Percentiles rank a stretch among this genome's conserved stretches.
Evolutionary conservation across 2,329 filamentous ascomycete genomes (phyloP).

Genomic region (Colletotrichum simmondsii): DNA sequence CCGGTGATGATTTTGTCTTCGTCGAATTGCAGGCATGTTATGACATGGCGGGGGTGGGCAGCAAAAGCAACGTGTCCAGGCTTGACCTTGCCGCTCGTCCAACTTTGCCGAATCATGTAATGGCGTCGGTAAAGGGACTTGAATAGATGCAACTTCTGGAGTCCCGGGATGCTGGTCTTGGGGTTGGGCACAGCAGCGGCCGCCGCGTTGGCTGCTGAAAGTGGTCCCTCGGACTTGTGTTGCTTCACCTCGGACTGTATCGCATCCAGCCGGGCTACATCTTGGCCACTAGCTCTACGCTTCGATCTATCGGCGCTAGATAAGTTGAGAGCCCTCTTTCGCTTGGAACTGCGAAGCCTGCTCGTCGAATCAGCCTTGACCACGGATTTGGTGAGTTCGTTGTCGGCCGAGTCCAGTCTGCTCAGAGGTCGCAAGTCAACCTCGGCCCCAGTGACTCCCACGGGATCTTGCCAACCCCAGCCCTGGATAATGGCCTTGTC

Average conservation of each 20-base stretch:
- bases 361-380: conserved; percentile 54
- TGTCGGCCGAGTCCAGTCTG: conserved; percentile 63
- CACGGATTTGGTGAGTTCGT: conserved; percentile 56
- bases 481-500: conserved; percentile 88
- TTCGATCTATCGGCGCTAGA: conserved; percentile 63
- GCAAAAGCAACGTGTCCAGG: conserved; percentile 94
- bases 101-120: conserved; percentile 88
- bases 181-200: conserved; percentile 84
- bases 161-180: conserved; percentile 78
- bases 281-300: conserved; percentile 61
- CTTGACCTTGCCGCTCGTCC: conserved; percentile 87
- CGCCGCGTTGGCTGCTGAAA: conserved; percentile 88
- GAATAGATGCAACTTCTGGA: conserved; percentile 90
- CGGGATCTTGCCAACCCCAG: conserved; percentile 97
- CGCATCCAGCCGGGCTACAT: conserved; percentile 56
- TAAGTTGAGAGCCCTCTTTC: conserved; percentile 63
- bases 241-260: conserved; percentile 53
- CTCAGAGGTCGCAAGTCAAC: conserved; percentile 76
- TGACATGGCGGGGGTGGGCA: conserved; percentile 95
- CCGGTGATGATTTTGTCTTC: conserved; percentile 98
- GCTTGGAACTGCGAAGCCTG: conserved; percentile 63
- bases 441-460: conserved; percentile 80
- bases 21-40: conserved; percentile 97
- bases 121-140: conserved; percentile 97
- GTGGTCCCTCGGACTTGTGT: conserved; percentile 80